Percentiles rank a stretch among this genome's conserved stretches.
Conservation (phyloP, 2,329 filamentous ascomycete species). For the Aureobasidium sp. region DNA sequence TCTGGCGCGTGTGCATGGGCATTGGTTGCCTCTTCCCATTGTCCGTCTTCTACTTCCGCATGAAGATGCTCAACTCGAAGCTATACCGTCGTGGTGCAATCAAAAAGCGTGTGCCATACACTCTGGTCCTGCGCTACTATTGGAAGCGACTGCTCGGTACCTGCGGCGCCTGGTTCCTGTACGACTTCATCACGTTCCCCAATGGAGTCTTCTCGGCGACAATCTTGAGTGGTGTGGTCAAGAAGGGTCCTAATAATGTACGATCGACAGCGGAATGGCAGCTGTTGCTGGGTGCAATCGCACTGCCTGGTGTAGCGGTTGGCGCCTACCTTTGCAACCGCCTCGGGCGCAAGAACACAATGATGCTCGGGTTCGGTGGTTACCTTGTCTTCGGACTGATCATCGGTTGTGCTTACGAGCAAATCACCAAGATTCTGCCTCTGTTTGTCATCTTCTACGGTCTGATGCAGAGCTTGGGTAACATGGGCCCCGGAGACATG, state of each 20-base stretch:
- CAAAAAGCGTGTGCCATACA: slow-evolving; percentile 45
- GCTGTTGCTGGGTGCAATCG: slow-evolving; percentile 39
- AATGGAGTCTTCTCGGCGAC: slow-evolving; percentile 42
- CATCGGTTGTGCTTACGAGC: slow-evolving; percentile 43
- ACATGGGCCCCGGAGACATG: slow-evolving; percentile 46
- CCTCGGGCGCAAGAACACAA: slow-evolving; percentile 44
- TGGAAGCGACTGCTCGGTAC: slow-evolving; percentile 49
- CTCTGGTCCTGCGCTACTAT: slow-evolving; percentile 46
- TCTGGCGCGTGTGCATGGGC: slow-evolving; percentile 45
- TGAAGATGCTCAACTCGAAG: slow-evolving; percentile 47
- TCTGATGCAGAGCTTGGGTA: slow-evolving; percentile 44
- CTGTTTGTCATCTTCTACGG: slow-evolving; percentile 50
- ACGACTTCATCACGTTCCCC: slow-evolving; percentile 44
- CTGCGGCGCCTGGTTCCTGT: slow-evolving; percentile 50
- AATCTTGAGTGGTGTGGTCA: slow-evolving; percentile 31
- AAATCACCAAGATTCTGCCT: slow-evolving; percentile 40
- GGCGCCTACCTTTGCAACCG: slow-evolving; percentile 43
- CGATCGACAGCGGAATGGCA: slow-evolving; percentile 32
- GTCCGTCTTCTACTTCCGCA: slow-evolving; percentile 50
- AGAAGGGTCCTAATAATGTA: neutral
- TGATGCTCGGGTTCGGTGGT: slow-evolving; percentile 43
- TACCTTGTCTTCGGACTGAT: slow-evolving; percentile 48
- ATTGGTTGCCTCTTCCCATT: slow-evolving; percentile 46
- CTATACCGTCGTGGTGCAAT: slow-evolving; percentile 49
- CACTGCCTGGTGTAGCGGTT: slow-evolving; percentile 44